These are phyloP conservation scores for Thalassiosira pacifica DNA, from an alignment of 352 stramenopile species.

Conservation along the genomic window DNA sequence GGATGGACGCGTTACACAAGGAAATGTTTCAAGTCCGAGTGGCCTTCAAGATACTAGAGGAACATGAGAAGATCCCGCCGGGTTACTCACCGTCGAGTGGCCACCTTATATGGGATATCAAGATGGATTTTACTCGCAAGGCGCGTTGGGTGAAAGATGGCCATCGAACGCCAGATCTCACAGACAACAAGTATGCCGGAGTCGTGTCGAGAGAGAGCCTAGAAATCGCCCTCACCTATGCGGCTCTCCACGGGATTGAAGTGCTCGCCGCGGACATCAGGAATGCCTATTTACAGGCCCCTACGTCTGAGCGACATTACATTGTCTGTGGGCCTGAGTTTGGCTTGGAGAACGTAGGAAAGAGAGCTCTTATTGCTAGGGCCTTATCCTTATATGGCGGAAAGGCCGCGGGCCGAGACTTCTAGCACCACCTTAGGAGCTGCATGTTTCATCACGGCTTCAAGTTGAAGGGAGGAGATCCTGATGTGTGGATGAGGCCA, in stretches of 20 bases:
- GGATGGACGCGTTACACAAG: conserved; percentile 61
- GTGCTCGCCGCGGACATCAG: conserved; percentile 56
- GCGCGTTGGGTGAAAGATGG: conserved; percentile 31
- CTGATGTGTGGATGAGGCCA: conserved; percentile 68
- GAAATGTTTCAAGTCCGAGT: conserved; percentile 69
- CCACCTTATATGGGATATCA: conserved; percentile 57
- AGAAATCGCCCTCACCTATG: conserved; percentile 39
- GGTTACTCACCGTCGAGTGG: neutral
- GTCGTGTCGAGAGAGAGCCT: conserved; percentile 57
- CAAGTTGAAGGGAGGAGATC: conserved; percentile 39
- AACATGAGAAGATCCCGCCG: neutral
- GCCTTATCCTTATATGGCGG: conserved; percentile 73
- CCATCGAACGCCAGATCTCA: conserved; percentile 9
- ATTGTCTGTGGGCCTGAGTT: conserved; percentile 65
- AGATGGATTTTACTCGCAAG: conserved; percentile 53
- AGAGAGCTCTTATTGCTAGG: conserved; percentile 51
- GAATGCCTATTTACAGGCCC: conserved; percentile 51
- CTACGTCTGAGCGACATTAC: conserved; percentile 13
- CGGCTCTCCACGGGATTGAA: conserved; percentile 36
- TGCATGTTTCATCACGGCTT: neutral
- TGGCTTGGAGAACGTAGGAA: conserved; percentile 45
- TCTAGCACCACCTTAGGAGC: conserved; percentile 20
- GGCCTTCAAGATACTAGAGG: conserved; percentile 66
- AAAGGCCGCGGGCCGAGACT: conserved; percentile 40
- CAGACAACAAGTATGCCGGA: conserved; percentile 50